phyloP scores from a whole-genome alignment of 1,284 basidiomycete species.

The Ganoderma lucidum region DNA sequence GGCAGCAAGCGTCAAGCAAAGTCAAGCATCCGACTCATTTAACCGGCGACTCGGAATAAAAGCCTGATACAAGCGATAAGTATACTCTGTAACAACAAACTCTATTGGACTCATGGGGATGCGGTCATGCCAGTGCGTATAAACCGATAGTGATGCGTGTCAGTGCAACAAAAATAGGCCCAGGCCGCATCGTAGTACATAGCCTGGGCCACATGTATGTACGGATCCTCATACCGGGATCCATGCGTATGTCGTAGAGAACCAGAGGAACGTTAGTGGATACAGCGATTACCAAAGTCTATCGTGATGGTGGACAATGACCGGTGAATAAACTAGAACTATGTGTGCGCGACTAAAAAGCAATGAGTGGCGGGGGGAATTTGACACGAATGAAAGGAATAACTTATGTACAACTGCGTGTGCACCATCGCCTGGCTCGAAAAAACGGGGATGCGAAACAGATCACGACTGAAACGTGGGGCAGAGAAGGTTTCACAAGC shows the following conservation, averaged over 20 bases:
- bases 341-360: not conserved
- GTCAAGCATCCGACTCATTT: too few relatives aligned
- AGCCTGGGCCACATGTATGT: too few relatives aligned
- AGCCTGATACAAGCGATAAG: too few relatives aligned
- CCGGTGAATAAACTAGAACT: not conserved
- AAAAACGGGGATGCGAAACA: not conserved
- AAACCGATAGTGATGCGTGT: too few relatives aligned
- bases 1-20: too few relatives aligned
- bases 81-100: too few relatives aligned
- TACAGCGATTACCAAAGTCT: conserved; percentile 11
- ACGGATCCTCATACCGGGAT: too few relatives aligned
- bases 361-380: not conserved
- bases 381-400: conserved; percentile 19
- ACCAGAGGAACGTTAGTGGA: conserved; percentile 8
- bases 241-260: not conserved
- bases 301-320: not conserved
- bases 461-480: not conserved
- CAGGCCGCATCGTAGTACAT: too few relatives aligned
- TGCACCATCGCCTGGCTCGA: not conserved
- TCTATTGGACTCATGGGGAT: too few relatives aligned
- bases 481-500: not conserved
- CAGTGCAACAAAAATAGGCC: too few relatives aligned
- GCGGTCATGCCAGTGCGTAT: too few relatives aligned
- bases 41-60: too few relatives aligned
- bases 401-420: conserved; percentile 30